Evolutionary conservation across 139 green algal genomes (phyloP).

Genomic region (Chlorella sp.): DNA sequence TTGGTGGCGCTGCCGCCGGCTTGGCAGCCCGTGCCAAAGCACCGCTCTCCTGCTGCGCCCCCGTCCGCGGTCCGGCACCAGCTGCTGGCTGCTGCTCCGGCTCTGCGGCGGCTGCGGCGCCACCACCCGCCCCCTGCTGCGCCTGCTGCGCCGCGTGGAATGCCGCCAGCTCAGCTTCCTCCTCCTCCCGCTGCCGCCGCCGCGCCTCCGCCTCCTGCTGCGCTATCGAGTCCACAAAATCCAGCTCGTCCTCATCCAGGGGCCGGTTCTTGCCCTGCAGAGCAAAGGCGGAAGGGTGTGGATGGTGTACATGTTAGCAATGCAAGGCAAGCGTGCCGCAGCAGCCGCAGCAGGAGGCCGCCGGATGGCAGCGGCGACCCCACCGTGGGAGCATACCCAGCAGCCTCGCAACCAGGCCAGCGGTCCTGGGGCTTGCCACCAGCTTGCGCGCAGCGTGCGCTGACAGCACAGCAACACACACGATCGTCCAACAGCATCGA

Average conservation of each 20-base stretch:
- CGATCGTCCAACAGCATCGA: too few species aligned
- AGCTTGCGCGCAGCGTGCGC: too few species aligned
- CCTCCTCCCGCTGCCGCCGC: constrained; percentile 37
- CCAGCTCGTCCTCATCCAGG: constrained; percentile 84
- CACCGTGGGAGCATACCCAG: too few species aligned
- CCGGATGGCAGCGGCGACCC: too few species aligned
- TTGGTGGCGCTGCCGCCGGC: neutral
- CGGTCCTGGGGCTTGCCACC: too few species aligned
- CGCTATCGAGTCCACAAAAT: constrained; percentile 74
- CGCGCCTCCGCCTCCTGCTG: constrained; percentile 45
- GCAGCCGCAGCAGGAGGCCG: neutral
- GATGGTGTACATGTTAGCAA: too few species aligned
- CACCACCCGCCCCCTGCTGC: neutral
- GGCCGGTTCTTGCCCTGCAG: constrained; percentile 85
- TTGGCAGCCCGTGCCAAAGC: neutral
- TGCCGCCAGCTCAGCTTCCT: constrained; percentile 66
- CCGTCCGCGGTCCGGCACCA: too few species aligned
- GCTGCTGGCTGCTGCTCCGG: neutral
- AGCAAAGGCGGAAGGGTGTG: too few species aligned
- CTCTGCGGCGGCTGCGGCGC: neutral
- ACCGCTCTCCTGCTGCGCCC: too few species aligned
- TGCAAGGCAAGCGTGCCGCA: too few species aligned
- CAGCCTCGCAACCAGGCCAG: too few species aligned
- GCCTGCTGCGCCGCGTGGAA: constrained; percentile 52
- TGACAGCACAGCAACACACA: too few species aligned